Evolutionary conservation across 2,329 filamentous ascomycete species (phyloP), one percentile per base, ranked within the genome.

Genomic region (Aureobasidium musti): DNA sequence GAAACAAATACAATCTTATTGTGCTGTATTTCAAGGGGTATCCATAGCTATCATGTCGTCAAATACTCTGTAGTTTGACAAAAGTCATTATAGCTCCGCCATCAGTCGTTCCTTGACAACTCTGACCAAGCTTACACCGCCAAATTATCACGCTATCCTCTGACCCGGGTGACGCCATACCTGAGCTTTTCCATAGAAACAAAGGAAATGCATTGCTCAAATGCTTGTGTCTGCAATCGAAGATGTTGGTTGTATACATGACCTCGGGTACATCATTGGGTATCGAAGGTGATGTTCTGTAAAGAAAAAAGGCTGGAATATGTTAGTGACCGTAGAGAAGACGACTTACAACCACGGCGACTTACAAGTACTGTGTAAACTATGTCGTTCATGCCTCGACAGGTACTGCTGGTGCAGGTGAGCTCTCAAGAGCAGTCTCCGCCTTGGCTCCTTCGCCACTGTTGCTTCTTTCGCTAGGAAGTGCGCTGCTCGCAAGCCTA

Each of bases 391-490:
- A 64, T 64, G 49, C 61, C 21, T 64, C 61, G 13, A 45, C 37
- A 35, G 61, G 23, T 26, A 45, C 8, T 3, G 79, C 78, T 17
- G 53, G 75, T 47, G 74, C 74, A 14, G 75, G 75, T 30, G 76
- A 77, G 70, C 76, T 77, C 53, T 73, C 74, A 35, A 76, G 72
- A 23, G 71, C 74, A 21, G 72, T 73, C 68, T 72, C 73, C 57
- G 72, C 70, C 2, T 68, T 72, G 19, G 71, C 68, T 47, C 70
- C 69, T 76, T 80, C 77, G 43, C 81, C 82, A n/a, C 79, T 80
- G 65, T 82, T 83, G 72, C 84, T 87, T 79, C 84, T 86, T 70
- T 89, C 87, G 72, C 86, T 86, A 39, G 82, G 81, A 60, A 87
- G 77, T 23, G 82, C 85, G 71, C 83, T 87, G 76, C 83, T 84